Evolutionary conservation across 176 grass and related monocot species (phyloP).

Genomic region (Zoysia japonica): DNA sequence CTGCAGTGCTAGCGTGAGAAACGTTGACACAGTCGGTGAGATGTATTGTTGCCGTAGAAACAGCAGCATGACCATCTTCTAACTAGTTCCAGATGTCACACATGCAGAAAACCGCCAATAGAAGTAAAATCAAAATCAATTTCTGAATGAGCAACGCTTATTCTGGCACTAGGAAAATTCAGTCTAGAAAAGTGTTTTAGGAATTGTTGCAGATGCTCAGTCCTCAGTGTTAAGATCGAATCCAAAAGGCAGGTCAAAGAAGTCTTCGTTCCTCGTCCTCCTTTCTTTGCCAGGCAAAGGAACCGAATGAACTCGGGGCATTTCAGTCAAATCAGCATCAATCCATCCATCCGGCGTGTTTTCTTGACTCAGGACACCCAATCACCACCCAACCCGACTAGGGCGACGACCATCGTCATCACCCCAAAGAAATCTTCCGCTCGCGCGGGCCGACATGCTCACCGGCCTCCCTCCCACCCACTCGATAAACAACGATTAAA

Average conservation of each 20-base stretch:
- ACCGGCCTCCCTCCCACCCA: slow-evolving; percentile 33
- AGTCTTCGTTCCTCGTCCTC: background rate
- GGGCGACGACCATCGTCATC: slow-evolving; percentile 21
- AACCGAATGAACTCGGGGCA: background rate
- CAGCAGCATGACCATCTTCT: too few species aligned
- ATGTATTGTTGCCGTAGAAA: too few species aligned
- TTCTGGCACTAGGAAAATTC: too few species aligned
- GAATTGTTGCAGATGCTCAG: too few species aligned
- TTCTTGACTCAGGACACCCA: slow-evolving; percentile 24
- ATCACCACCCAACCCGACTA: slow-evolving; percentile 10
- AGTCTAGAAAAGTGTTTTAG: too few species aligned
- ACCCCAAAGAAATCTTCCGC: background rate
- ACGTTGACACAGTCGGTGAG: too few species aligned
- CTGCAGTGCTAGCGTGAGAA: too few species aligned
- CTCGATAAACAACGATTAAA: background rate
- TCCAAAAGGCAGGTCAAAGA: slow-evolving; percentile 34
- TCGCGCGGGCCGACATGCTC: slow-evolving; percentile 38
- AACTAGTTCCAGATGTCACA: too few species aligned
- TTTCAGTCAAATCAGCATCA: background rate
- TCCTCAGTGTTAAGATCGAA: background rate
- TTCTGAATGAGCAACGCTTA: too few species aligned
- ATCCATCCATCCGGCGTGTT: slow-evolving; percentile 14
- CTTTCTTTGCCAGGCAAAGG: background rate
- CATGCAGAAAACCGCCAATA: too few species aligned
- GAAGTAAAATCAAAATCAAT: too few species aligned